Evolutionary conservation across 495 filamentous ascomycete species (phyloP).

Genomic region (Neurospora terricola): DNA sequence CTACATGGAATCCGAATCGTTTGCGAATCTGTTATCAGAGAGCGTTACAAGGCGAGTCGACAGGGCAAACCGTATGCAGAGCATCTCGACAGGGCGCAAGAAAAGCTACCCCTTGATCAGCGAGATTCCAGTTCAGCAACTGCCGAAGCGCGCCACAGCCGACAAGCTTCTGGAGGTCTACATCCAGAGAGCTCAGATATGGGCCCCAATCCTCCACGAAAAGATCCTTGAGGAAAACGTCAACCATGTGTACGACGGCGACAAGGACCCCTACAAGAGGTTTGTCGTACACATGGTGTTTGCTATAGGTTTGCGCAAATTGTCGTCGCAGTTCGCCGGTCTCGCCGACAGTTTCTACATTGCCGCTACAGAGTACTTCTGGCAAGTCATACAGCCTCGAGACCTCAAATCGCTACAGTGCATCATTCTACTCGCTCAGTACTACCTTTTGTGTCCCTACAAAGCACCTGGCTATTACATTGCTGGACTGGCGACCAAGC

Average conservation of each 20-base stretch:
- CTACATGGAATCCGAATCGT: constrained; percentile 71
- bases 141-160: constrained; percentile 57
- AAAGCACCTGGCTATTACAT: constrained; percentile 85
- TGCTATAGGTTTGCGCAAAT: constrained; percentile 84
- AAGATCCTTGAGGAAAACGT: constrained; percentile 65
- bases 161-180: constrained; percentile 71
- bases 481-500: constrained; percentile 70
- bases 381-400: constrained; percentile 66
- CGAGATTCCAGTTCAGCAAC: constrained; percentile 53
- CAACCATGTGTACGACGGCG: constrained; percentile 67
- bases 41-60: constrained; percentile 27
- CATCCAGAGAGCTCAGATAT: constrained; percentile 72
- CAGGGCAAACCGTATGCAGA: constrained; percentile 25
- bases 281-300: constrained; percentile 83
- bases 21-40: constrained; percentile 78
- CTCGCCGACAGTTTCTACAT: constrained; percentile 89
- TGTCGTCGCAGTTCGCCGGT: constrained; percentile 67
- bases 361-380: constrained; percentile 70
- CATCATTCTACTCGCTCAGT: constrained; percentile 75
- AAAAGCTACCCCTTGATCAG: constrained; percentile 69
- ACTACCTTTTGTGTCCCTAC: constrained; percentile 84
- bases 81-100: constrained; percentile 25
- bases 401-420: constrained; percentile 86
- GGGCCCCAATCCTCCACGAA: constrained; percentile 79
- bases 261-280: constrained; percentile 66